A percentile compares a stretch with the other conserved stretches of the same genome.
These are phyloP conservation scores for Chrysophaeum taylorii DNA, from an alignment of 352 stramenopile species.

Conservation along the genomic window DNA sequence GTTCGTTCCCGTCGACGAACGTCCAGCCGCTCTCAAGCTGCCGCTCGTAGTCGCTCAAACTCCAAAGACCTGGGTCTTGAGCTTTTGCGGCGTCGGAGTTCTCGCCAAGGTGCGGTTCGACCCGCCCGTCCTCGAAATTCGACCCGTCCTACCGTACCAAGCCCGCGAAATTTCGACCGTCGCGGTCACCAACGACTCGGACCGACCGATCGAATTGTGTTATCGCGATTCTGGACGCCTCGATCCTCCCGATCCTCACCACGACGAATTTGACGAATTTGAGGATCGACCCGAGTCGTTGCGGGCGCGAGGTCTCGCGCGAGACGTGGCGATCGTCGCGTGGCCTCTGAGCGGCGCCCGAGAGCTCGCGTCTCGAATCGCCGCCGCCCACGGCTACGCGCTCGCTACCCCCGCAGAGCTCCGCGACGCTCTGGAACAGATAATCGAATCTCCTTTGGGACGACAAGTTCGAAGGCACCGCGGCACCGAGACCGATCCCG, in stretches of 20 bases:
- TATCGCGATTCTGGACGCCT: constrained; percentile 76
- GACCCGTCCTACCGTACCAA: constrained; percentile 64
- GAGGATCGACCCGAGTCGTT: constrained; percentile 39
- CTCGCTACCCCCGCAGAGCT: constrained; percentile 24
- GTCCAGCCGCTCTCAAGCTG: constrained; percentile 63
- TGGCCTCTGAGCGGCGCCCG: constrained; percentile 13
- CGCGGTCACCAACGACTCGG: constrained; percentile 68
- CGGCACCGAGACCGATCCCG: not conserved
- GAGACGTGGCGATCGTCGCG: constrained; percentile 27
- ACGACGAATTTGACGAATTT: constrained; percentile 47
- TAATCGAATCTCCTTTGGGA: not conserved
- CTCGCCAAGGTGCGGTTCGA: constrained; percentile 64
- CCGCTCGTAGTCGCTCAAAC: constrained; percentile 70
- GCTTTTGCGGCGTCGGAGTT: constrained; percentile 59
- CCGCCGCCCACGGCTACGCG: constrained; percentile 18
- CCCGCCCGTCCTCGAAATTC: constrained; percentile 62
- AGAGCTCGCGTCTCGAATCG: constrained; percentile 15
- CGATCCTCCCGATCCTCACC: constrained; percentile 53
- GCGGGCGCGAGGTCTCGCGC: constrained; percentile 17
- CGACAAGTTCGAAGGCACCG: too few species aligned
- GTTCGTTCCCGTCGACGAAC: constrained; percentile 67
- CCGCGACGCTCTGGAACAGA: constrained; percentile 32
- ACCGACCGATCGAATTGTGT: constrained; percentile 76
- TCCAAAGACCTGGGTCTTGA: constrained; percentile 58
- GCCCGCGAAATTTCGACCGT: constrained; percentile 40